These are phyloP conservation scores for Puccinia hordei DNA, from an alignment of 1,284 basidiomycete species.

Conservation along the genomic window DNA sequence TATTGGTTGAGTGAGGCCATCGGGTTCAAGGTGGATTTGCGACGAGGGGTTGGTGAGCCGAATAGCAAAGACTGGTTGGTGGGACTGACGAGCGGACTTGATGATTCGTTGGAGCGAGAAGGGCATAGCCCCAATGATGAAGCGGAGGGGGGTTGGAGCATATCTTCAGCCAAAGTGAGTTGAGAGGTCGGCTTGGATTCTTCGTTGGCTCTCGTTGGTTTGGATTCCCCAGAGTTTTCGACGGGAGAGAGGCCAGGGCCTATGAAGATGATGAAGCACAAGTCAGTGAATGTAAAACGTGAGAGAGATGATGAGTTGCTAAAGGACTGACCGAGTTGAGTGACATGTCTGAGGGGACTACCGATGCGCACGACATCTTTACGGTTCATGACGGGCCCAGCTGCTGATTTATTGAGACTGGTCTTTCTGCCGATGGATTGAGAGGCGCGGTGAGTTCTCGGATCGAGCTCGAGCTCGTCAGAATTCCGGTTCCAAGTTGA, in stretches of 20 bases:
- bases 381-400: slow-evolving; percentile 19
- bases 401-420: slow-evolving; percentile 36
- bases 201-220: not conserved
- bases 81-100: slow-evolving; percentile 25
- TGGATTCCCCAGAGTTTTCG: not conserved
- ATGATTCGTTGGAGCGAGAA: slow-evolving; percentile 8
- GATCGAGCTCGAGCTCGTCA: slow-evolving; percentile 14
- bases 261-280: not conserved
- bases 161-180: not conserved
- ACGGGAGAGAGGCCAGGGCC: slow-evolving; percentile 15
- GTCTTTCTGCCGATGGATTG: slow-evolving; percentile 38
- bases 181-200: not conserved
- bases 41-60: slow-evolving; percentile 34
- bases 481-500: slow-evolving; percentile 4
- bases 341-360: slow-evolving; percentile 50
- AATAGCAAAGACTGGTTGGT: slow-evolving; percentile 32
- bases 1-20: slow-evolving; percentile 37
- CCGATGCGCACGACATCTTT: slow-evolving; percentile 49
- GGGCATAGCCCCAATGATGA: slow-evolving; percentile 8
- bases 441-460: slow-evolving; percentile 20
- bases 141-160: not conserved
- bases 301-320: too few relatives aligned
- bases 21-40: slow-evolving; percentile 42
- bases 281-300: not conserved
- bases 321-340: slow-evolving; percentile 43